Percentiles rank a stretch among this genome's conserved stretches.
Conservation (phyloP, 2,329 filamentous ascomycete species). For the Fusarium annulatum region DNA sequence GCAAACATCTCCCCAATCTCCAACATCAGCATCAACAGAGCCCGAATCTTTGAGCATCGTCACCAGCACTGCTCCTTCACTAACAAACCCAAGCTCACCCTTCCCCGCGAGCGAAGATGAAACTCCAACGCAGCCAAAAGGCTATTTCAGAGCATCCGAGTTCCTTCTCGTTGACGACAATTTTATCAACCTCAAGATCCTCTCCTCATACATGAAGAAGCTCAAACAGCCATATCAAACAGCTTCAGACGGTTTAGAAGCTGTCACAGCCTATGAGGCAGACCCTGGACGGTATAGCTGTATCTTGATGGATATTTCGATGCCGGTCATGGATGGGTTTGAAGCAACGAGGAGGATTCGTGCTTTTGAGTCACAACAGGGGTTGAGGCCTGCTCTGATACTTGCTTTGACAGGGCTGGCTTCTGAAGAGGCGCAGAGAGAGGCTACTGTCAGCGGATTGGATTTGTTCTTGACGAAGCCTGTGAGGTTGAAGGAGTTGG, state of each 20-base stretch:
- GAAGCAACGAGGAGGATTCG: constrained; percentile 63
- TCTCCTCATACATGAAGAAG: constrained; percentile 51
- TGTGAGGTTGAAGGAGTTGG: constrained; percentile 56
- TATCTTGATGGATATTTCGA: constrained; percentile 63
- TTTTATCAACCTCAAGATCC: constrained; percentile 52
- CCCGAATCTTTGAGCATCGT: not conserved
- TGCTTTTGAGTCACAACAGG: constrained; percentile 57
- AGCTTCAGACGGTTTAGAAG: constrained; percentile 51
- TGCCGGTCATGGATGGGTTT: constrained; percentile 67
- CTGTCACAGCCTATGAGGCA: constrained; percentile 45
- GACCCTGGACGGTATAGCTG: constrained; percentile 42
- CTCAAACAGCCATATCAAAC: constrained; percentile 46
- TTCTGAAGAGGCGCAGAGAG: constrained; percentile 60
- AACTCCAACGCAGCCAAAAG: constrained; percentile 8
- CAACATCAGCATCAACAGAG: not conserved
- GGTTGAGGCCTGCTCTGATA: constrained; percentile 56
- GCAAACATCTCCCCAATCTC: constrained; percentile 2
- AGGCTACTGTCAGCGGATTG: constrained; percentile 64
- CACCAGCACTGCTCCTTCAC: not conserved
- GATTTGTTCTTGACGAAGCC: constrained; percentile 68
- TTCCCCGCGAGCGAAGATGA: constrained; percentile 20
- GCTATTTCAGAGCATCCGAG: constrained; percentile 1
- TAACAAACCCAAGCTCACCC: not conserved
- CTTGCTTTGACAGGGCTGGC: constrained; percentile 66
- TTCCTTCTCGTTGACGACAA: constrained; percentile 57